Conservation (phyloP, 2,329 filamentous ascomycete genomes). For the Diaporthe ilicicola region DNA sequence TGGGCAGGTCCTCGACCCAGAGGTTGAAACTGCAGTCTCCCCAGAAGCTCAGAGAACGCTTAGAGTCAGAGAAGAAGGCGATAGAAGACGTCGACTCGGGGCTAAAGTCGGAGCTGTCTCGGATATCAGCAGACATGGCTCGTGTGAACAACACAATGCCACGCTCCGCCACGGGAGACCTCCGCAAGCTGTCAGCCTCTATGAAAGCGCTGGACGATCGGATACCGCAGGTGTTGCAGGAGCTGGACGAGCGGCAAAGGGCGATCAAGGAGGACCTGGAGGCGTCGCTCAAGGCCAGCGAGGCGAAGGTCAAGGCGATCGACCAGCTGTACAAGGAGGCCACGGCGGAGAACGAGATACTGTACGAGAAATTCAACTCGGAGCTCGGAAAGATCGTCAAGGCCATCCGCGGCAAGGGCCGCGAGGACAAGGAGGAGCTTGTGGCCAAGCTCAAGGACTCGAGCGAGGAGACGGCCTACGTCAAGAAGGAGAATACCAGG, state of each 20-base stretch:
- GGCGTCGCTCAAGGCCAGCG: slow-evolving; percentile 74
- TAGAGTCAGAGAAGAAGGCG: slow-evolving; percentile 81
- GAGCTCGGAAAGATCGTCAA: slow-evolving; percentile 85
- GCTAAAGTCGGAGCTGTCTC: slow-evolving; percentile 78
- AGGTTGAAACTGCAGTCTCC: slow-evolving; percentile 75
- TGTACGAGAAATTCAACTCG: slow-evolving; percentile 93
- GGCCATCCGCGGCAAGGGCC: slow-evolving; percentile 75
- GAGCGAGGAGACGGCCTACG: slow-evolving; percentile 77
- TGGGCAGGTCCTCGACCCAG: slow-evolving; percentile 46
- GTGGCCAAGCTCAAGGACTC: slow-evolving; percentile 75
- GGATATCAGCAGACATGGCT: slow-evolving; percentile 83
- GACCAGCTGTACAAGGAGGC: slow-evolving; percentile 90
- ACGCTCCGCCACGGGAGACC: slow-evolving; percentile 49
- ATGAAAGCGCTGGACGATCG: slow-evolving; percentile 73
- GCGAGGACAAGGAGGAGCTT: slow-evolving; percentile 82
- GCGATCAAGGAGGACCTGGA: slow-evolving; percentile 76
- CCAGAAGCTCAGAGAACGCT: slow-evolving; percentile 82
- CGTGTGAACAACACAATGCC: slow-evolving; percentile 55
- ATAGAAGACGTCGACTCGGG: slow-evolving; percentile 75
- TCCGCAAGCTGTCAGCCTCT: slow-evolving; percentile 62
- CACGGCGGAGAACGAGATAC: slow-evolving; percentile 88
- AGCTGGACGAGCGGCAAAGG: slow-evolving; percentile 68
- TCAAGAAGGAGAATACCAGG: slow-evolving; percentile 87
- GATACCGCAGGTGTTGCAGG: slow-evolving; percentile 66
- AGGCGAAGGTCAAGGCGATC: slow-evolving; percentile 81